Evolutionary conservation across 2,329 filamentous ascomycete genomes (phyloP), one percentile per base, ranked within the genome.

Genomic region (Beauveria bassiana): DNA sequence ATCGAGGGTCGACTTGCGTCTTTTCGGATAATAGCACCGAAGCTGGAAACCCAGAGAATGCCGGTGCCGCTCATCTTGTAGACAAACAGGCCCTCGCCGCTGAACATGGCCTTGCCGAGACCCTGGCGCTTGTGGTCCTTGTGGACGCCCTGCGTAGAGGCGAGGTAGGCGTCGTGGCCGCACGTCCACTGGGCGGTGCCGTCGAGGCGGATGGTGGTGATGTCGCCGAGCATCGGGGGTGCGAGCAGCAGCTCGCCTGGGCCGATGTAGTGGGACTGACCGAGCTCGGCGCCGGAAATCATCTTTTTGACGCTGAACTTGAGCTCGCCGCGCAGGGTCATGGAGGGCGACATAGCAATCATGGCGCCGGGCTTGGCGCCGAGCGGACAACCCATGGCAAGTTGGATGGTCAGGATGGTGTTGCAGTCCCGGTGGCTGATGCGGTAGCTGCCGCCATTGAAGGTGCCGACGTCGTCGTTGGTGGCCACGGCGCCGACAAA

Each of bases 1-100:
- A n/a, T 14, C 6, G 9, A 31, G 12, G 38, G 40, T 12, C n/a
- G 10, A 52, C 89, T 79, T 72, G 96, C 90, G 72, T 97, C 92
- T 77, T 98, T 98, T 69, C 89, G 84, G 64, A 98, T 91, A 64
- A 99, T 96, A 6, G 95, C 95, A 7, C 95, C 95, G 69, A 99
- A 95, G 70, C 91, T 96, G 9, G 91, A 90, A 52, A 97, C 81
- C 91, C 93, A 99, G 46, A 96, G 71, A 42, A 98, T 78, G 0
- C 95, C 95, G 7, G 80, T 83, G 0, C 93, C 93, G 16, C 80
- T 84, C 10, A 98, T 88, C 73, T 90, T 93, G 74, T 96, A 96
- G 12, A 97, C 86, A 74, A 92, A 98, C 31, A 97, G 71, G 0
- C 95, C 95, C 73, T 98, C 95, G 0, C 95, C 95, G 22, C 87